Evolutionary conservation across 768 basidiomycete species (phyloP), one percentile per base, ranked within the genome.

Genomic region (Hypholoma sublateritium): DNA sequence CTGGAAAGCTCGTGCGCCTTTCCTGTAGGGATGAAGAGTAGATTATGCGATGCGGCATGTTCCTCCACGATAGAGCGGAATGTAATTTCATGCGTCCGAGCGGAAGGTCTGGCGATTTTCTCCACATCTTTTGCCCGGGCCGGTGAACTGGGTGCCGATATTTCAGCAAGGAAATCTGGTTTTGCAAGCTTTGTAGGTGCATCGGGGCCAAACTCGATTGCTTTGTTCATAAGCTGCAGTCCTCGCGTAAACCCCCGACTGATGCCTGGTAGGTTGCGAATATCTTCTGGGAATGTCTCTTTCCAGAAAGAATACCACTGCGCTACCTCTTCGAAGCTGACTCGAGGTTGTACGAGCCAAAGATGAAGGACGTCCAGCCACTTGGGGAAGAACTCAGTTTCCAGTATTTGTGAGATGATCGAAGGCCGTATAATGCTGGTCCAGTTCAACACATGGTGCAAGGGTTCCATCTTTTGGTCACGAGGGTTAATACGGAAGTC

Each of bases 241-340:
- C 93, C 97, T 48, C 86, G 81, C 43, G 87, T 91, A 67, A 98
- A 97, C 14, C 95, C 96, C 44, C 82, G 80, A 52, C 81, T 75
- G 22, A 98, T 80, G 6, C 85, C 86, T 11, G 80, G 73, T 62
- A 91, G 74, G 25, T 75, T 79, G 61, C 84, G 82, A n/a, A 96
- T 73, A 14, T 78, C 73, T 60, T 88, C 88, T 0, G 91, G 81
- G 70, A 98, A 93, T 39, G 80, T 67, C 2, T 72, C 71, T 70
- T 95, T 96, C 96, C 96, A 98, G 70, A 86, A 91, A 1, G 80
- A 81, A 69, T 88, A 97, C 97, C 97, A 99, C 57, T 89, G 83
- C 3, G 90, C 90, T 9, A 99, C 93, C 70, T 98, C 93, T 63
- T 90, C 92, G 64, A 93, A 89, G 74, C 86, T 95, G 65, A 89